These are phyloP conservation scores for Kazachstania sp. DNA, from an alignment of 1,139 yeast genomes.

Conservation along the genomic window DNA sequence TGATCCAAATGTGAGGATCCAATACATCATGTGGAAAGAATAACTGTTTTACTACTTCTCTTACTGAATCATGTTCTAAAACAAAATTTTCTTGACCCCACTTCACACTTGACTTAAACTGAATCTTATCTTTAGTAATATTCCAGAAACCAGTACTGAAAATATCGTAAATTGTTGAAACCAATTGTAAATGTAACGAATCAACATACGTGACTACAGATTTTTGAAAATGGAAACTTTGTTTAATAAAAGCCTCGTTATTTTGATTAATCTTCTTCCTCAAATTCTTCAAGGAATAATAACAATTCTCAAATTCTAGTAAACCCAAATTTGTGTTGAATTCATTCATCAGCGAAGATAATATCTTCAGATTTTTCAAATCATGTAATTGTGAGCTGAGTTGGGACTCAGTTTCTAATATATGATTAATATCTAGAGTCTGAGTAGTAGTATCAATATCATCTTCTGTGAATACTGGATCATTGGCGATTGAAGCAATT, in stretches of 20 bases:
- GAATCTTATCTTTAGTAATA: conserved; percentile 10
- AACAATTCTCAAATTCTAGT: conserved; percentile 27
- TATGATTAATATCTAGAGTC: conserved; percentile 4
- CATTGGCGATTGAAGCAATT: conserved; percentile 9
- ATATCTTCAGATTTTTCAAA: conserved; percentile 12
- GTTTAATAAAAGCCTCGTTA: conserved; percentile 12
- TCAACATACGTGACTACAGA: conserved; percentile 23
- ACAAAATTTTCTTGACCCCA: conserved; percentile 11
- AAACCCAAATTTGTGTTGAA: conserved; percentile 22
- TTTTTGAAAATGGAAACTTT: conserved; percentile 24
- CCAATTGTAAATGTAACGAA: conserved; percentile 19
- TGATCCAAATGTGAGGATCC: conserved; percentile 22
- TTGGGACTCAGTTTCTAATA: conserved; percentile 15
- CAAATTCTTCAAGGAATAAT: conserved; percentile 22
- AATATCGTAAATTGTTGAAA: conserved; percentile 15
- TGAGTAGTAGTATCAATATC: not conserved
- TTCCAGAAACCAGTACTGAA: conserved; percentile 21
- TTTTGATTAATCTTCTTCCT: conserved; percentile 19
- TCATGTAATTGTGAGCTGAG: conserved; percentile 20
- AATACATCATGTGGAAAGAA: conserved; percentile 16
- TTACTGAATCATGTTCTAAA: conserved; percentile 16
- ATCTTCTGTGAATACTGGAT: conserved; percentile 14
- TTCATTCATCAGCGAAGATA: conserved; percentile 20
- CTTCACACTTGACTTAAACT: conserved; percentile 9
- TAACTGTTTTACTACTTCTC: conserved; percentile 11